Percentiles rank a stretch among this genome's conserved stretches.
phyloP scores from a whole-genome alignment of 192 early-diverging fungal genomes.

The Coemansia erecta region DNA sequence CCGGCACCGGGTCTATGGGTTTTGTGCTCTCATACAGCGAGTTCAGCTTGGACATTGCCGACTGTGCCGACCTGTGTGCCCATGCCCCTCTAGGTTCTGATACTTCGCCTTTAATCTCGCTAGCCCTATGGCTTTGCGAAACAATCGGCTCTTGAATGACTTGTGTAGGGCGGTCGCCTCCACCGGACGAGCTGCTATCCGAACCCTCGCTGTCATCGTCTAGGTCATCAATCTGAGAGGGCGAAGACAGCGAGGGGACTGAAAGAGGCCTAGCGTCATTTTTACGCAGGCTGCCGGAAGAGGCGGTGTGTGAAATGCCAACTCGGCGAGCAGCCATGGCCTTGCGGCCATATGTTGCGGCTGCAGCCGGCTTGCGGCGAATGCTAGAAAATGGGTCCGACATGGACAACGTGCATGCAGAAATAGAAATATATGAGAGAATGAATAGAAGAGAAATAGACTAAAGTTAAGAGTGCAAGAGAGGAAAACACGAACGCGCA shows the following conservation, averaged over 20 bases:
- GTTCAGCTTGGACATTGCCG: slow-evolving; percentile 36
- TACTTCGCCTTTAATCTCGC: not conserved
- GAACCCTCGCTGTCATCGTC: not conserved
- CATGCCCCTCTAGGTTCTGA: not conserved
- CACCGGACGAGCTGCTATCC: not conserved
- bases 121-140: no score
- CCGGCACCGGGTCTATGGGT: not conserved
- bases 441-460: slow-evolving; percentile 8
- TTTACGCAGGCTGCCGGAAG: not conserved
- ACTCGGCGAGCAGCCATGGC: slow-evolving; percentile 42
- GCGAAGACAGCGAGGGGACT: not conserved
- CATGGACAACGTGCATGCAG: slow-evolving; percentile 16
- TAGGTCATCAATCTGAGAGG: not conserved
- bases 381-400: slow-evolving; percentile 45
- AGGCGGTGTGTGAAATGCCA: slow-evolving; percentile 4
- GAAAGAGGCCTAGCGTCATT: not conserved
- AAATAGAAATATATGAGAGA: not conserved
- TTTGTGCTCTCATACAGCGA: slow-evolving; percentile 30
- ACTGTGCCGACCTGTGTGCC: slow-evolving; percentile 23
- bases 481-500: not conserved
- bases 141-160: no score
- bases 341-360: slow-evolving; percentile 47
- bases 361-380: slow-evolving; percentile 37
- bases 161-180: no score
- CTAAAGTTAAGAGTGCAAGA: not conserved